phyloP scores from a whole-genome alignment of 2,329 filamentous ascomycete genomes.

The Nothophoma quercina region DNA sequence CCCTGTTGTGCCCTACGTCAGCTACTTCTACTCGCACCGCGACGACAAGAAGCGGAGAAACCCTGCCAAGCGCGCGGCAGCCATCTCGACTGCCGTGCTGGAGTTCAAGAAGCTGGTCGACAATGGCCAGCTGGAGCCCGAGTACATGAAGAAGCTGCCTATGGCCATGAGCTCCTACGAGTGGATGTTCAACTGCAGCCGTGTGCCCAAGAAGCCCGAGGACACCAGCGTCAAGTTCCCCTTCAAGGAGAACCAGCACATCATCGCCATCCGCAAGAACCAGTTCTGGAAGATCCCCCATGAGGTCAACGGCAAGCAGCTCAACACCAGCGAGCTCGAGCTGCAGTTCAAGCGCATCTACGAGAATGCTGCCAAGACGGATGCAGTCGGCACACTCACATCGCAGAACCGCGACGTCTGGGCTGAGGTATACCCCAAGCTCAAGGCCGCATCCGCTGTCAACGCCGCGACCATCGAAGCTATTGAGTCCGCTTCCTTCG shows the following conservation, averaged over 20 bases:
- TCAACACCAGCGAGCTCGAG: slow-evolving; percentile 90
- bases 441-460: slow-evolving; percentile 77
- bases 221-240: slow-evolving; percentile 87
- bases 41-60: slow-evolving; percentile 89
- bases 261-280: slow-evolving; percentile 92
- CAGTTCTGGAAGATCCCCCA: slow-evolving; percentile 94
- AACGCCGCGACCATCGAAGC: slow-evolving; percentile 81
- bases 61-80: slow-evolving; percentile 90
- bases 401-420: slow-evolving; percentile 93
- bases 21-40: slow-evolving; percentile 98
- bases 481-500: slow-evolving; percentile 88
- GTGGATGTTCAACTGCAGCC: slow-evolving; percentile 97
- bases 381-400: slow-evolving; percentile 84
- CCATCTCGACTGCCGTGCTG: slow-evolving; percentile 82
- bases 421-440: slow-evolving; percentile 71
- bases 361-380: slow-evolving; percentile 72
- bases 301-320: slow-evolving; percentile 80
- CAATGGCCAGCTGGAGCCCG: slow-evolving; percentile 81
- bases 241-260: slow-evolving; percentile 79
- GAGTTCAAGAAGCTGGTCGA: slow-evolving; percentile 97
- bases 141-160: slow-evolving; percentile 98
- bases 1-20: slow-evolving; percentile 96
- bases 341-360: slow-evolving; percentile 88
- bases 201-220: slow-evolving; percentile 80
- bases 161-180: slow-evolving; percentile 99